Conservation (phyloP, 495 filamentous ascomycete species). For the Neurospora sp. region DNA sequence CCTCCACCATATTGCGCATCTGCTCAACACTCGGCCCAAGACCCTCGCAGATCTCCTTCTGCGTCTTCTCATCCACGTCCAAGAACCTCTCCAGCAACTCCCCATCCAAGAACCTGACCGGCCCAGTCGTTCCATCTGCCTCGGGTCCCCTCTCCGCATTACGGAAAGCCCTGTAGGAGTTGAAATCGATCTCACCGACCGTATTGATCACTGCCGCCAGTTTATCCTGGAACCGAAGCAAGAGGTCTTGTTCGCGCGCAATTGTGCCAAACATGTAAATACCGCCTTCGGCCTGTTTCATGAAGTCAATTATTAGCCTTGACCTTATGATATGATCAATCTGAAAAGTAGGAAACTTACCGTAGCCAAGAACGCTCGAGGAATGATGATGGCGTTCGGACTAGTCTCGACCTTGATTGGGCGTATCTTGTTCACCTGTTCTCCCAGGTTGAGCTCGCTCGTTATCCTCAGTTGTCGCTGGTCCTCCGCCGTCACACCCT, state of each 20-base stretch:
- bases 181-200: conserved; percentile 62
- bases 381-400: conserved; percentile 54
- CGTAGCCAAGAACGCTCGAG: conserved; percentile 81
- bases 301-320: conserved; percentile 14
- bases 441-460: conserved; percentile 74
- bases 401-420: conserved; percentile 45
- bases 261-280: conserved; percentile 85
- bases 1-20: conserved; percentile 62
- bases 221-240: conserved; percentile 70
- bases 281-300: conserved; percentile 69
- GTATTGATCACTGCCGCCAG: conserved; percentile 53
- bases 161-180: conserved; percentile 66
- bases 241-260: conserved; percentile 56
- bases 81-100: conserved; percentile 84
- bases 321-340: neutral
- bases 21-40: conserved; percentile 58
- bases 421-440: conserved; percentile 81
- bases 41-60: conserved; percentile 54
- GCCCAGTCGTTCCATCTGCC: conserved; percentile 45
- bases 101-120: conserved; percentile 83
- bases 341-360: conserved; percentile 39
- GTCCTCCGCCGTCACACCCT: conserved; percentile 67
- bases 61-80: conserved; percentile 49
- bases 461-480: conserved; percentile 57
- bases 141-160: conserved; percentile 48